Percentiles rank a stretch among this genome's conserved stretches.
phyloP scores from a whole-genome alignment of 208 protist genomes.

The Angomonas desouzai region DNA sequence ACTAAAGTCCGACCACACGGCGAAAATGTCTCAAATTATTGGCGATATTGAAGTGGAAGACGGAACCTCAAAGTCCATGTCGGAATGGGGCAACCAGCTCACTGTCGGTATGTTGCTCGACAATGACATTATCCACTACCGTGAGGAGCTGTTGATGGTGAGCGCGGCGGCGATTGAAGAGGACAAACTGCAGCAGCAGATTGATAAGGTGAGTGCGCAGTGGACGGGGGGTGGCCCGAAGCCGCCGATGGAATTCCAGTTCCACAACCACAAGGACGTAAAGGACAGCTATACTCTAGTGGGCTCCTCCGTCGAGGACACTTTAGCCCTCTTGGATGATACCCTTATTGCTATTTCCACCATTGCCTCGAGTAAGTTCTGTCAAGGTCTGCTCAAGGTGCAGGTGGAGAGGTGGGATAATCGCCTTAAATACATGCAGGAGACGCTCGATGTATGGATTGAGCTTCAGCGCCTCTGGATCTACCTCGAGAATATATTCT shows the following conservation, averaged over 20 bases:
- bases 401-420: conserved; percentile 95
- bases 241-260: conserved; percentile 90
- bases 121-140: conserved; percentile 81
- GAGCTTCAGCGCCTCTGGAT: conserved; percentile 96
- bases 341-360: conserved; percentile 89
- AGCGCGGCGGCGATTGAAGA: conserved; percentile 94
- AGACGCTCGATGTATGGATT: conserved; percentile 93
- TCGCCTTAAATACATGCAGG: conserved; percentile 91
- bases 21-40: conserved; percentile 72
- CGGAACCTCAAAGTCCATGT: conserved; percentile 55
- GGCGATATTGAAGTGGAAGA: conserved; percentile 60
- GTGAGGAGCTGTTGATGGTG: conserved; percentile 90
- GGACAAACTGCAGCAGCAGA: conserved; percentile 94
- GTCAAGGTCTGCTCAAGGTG: conserved; percentile 85
- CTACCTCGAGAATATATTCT: conserved; percentile 96
- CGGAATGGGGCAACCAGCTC: conserved; percentile 75
- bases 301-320: conserved; percentile 91
- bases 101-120: conserved; percentile 89
- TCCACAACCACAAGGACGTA: conserved; percentile 92
- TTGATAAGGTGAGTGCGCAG: conserved; percentile 93
- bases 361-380: conserved; percentile 91
- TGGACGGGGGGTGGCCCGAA: conserved; percentile 91
- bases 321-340: conserved; percentile 91
- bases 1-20: conserved; percentile 84
- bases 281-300: conserved; percentile 92